Evolutionary conservation across 116 monocot species (phyloP).

Genomic region (Papilionanthe hybrid): DNA sequence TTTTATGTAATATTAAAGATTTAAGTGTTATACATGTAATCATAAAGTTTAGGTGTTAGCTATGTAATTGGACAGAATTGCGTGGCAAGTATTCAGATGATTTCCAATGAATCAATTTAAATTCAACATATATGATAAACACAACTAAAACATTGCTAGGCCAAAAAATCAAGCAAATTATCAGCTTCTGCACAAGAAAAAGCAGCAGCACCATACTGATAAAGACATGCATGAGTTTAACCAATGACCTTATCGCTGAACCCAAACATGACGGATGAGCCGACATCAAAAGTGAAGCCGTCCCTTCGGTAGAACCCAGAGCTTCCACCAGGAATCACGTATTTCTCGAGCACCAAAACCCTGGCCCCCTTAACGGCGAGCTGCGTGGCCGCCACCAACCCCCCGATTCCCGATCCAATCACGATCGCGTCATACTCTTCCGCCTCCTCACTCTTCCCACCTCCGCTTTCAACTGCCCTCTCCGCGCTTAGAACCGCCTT

Average conservation of each 20-base stretch:
- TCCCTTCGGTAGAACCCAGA: conserved; percentile 82
- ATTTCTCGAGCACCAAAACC: conserved; percentile 97
- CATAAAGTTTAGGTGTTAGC: too few relatives aligned
- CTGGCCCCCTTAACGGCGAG: conserved; percentile 86
- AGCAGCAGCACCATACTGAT: not conserved
- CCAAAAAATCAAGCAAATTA: not conserved
- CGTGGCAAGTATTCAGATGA: too few relatives aligned
- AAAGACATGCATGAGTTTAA: not conserved
- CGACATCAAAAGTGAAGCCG: conserved; percentile 94
- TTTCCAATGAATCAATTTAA: too few relatives aligned
- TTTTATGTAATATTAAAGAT: too few relatives aligned
- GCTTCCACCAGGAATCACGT: conserved; percentile 94
- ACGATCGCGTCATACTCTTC: conserved; percentile 80
- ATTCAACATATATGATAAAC: too few relatives aligned
- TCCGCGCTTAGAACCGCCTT: conserved; percentile 18
- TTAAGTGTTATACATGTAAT: too few relatives aligned
- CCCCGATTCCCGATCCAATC: conserved; percentile 93
- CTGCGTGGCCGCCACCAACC: conserved; percentile 93
- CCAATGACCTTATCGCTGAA: conserved; percentile 74
- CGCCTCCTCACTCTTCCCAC: conserved; percentile 2
- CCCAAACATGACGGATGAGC: conserved; percentile 98
- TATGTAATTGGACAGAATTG: too few relatives aligned
- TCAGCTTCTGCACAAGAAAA: not conserved
- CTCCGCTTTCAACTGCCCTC: conserved; percentile 7
- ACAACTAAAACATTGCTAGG: too few relatives aligned